Evolutionary conservation across 2,329 filamentous ascomycete genomes (phyloP).

Genomic region (Fusarium cyanostomum): DNA sequence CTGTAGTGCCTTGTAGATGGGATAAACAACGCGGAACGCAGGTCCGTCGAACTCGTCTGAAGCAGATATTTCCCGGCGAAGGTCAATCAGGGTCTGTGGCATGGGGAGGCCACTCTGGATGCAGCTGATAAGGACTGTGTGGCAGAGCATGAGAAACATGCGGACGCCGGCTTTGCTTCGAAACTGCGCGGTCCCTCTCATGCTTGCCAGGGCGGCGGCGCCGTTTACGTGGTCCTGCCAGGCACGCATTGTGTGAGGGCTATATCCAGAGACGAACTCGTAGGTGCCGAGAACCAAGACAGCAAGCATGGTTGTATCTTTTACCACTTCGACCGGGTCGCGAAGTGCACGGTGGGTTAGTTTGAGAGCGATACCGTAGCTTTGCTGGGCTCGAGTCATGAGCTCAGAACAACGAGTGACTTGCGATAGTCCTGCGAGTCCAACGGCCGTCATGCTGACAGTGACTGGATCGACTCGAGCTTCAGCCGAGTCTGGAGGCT

Average conservation of each 20-base stretch:
- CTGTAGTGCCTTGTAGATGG: conserved; percentile 57
- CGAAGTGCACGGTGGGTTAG: conserved; percentile 61
- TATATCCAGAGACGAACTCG: conserved; percentile 61
- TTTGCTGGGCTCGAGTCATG: conserved; percentile 59
- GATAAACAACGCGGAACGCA: conserved; percentile 54
- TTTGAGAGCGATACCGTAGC: conserved; percentile 61
- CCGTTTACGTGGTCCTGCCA: conserved; percentile 65
- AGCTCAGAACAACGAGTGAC: conserved; percentile 54
- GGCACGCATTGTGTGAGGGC: conserved; percentile 57
- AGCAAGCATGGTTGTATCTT: conserved; percentile 62
- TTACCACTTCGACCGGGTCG: conserved; percentile 54
- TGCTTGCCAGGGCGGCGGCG: conserved; percentile 59
- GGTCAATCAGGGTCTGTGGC: conserved; percentile 57
- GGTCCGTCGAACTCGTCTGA: conserved; percentile 51
- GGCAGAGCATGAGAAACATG: conserved; percentile 64
- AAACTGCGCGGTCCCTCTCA: conserved; percentile 60
- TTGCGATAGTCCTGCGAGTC: conserved; percentile 61
- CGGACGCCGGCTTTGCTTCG: conserved; percentile 55
- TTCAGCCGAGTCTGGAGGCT: conserved; percentile 49
- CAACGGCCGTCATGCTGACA: conserved; percentile 64
- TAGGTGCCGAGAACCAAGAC: conserved; percentile 65
- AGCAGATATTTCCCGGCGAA: conserved; percentile 55
- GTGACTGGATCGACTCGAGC: conserved; percentile 57
- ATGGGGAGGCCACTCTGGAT: conserved; percentile 60
- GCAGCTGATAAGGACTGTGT: conserved; percentile 62